These are phyloP conservation scores for Mitragyna speciosa DNA, from an alignment of 257 asterid species.

Conservation along the genomic window DNA sequence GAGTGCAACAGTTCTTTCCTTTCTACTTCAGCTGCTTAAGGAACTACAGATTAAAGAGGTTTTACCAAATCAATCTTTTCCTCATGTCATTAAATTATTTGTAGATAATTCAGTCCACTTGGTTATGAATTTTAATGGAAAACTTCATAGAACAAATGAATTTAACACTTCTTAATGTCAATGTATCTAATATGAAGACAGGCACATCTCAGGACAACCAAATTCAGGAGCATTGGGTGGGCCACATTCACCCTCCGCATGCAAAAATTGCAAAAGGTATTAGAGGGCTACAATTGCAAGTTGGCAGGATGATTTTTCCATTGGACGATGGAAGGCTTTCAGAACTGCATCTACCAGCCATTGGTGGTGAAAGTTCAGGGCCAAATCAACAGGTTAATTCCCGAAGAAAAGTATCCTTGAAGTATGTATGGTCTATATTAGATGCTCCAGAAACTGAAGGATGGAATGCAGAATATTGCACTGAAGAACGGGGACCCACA, in stretches of 20 bases:
- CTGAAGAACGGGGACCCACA: conserved; percentile 68
- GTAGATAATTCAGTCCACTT: too few relatives aligned
- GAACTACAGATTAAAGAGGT: background rate
- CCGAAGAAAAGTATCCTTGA: conserved; percentile 48
- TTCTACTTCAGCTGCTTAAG: background rate
- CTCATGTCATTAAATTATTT: too few relatives aligned
- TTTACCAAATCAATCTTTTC: background rate
- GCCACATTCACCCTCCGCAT: conserved; percentile 70
- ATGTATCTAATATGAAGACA: conserved; percentile 26
- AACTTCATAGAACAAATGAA: background rate
- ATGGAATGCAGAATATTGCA: conserved; percentile 89
- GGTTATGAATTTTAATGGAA: background rate
- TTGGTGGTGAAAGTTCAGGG: conserved; percentile 61
- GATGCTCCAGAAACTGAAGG: conserved; percentile 94
- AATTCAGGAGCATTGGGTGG: conserved; percentile 54
- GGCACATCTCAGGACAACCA: conserved; percentile 42
- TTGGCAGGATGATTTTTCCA: conserved; percentile 63
- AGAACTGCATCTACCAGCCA: conserved; percentile 72
- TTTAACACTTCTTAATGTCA: background rate
- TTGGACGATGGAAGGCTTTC: conserved; percentile 83
- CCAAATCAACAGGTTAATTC: conserved; percentile 44
- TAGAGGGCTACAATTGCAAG: conserved; percentile 61
- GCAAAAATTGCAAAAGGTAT: conserved; percentile 63
- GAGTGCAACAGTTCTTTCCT: background rate
- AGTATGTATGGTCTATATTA: conserved; percentile 72